Evolutionary conservation across 106 monocot species (phyloP).

Genomic region (Phalaenopsis aphrodite): DNA sequence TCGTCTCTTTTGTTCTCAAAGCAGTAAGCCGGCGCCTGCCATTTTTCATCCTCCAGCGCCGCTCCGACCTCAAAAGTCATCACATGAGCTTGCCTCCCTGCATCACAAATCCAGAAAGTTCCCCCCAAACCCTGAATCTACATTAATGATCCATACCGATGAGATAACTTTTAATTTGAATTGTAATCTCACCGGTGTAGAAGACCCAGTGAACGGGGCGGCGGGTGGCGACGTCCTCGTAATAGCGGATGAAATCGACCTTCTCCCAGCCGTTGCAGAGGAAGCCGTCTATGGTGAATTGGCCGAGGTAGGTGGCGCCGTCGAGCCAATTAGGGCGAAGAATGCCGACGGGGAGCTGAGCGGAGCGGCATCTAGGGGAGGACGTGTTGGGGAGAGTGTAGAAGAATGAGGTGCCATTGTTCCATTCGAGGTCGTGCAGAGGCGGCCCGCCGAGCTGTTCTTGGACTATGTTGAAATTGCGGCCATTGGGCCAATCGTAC

Average conservation of each 20-base stretch:
- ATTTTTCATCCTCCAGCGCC: slow-evolving; percentile 56
- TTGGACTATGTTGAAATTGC: slow-evolving; percentile 65
- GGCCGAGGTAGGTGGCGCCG: slow-evolving; percentile 64
- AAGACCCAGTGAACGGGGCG: slow-evolving; percentile 80
- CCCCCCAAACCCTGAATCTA: neutral
- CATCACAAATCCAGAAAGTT: neutral
- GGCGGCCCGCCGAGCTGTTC: slow-evolving; percentile 41
- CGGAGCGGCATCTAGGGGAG: slow-evolving; percentile 31
- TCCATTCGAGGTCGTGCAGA: slow-evolving; percentile 65
- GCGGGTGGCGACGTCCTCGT: slow-evolving; percentile 63
- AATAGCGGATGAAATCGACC: slow-evolving; percentile 76
- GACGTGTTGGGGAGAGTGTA: slow-evolving; percentile 32
- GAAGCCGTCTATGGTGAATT: slow-evolving; percentile 43
- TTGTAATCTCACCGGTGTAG: slow-evolving; percentile 43
- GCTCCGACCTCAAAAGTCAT: slow-evolving; percentile 84
- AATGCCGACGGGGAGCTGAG: slow-evolving; percentile 50
- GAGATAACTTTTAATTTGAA: neutral
- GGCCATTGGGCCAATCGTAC: slow-evolving; percentile 64
- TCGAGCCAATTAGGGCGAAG: slow-evolving; percentile 78
- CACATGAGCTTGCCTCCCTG: slow-evolving; percentile 66
- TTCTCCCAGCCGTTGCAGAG: slow-evolving; percentile 79
- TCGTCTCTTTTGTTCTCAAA: slow-evolving; percentile 21
- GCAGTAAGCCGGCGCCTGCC: slow-evolving; percentile 82
- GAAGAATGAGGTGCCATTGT: slow-evolving; percentile 75
- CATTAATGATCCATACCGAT: neutral